Conservation (phyloP, 2,329 filamentous ascomycete species). For the Amauroascus verrucosus region DNA sequence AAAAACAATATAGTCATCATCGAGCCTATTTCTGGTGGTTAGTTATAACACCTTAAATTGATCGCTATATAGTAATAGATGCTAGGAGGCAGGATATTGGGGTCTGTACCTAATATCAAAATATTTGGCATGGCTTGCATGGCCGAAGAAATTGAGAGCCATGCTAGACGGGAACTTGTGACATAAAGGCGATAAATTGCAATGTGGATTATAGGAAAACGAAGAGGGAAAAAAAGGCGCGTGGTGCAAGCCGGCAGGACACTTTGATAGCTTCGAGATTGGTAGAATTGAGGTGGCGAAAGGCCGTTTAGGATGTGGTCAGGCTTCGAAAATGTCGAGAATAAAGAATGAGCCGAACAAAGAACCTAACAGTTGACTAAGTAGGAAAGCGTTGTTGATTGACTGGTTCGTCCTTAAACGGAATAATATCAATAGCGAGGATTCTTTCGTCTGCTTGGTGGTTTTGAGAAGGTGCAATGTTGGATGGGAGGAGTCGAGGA, state of each 20-base stretch:
- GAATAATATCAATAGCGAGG: background rate
- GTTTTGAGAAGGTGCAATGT: background rate
- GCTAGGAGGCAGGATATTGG: background rate
- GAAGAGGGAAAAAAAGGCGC: background rate
- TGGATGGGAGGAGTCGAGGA: no score
- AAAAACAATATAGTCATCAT: slow-evolving; percentile 70
- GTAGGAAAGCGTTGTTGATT: background rate
- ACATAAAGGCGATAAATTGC: background rate
- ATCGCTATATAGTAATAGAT: background rate
- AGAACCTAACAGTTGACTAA: background rate
- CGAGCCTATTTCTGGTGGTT: slow-evolving; percentile 41
- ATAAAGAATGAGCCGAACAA: background rate
- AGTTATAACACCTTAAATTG: background rate
- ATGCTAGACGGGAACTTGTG: slow-evolving; percentile 20
- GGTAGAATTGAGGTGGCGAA: background rate
- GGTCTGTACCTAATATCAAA: slow-evolving; percentile 38
- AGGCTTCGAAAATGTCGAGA: background rate
- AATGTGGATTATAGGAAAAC: background rate
- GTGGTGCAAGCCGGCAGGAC: background rate
- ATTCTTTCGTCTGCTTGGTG: background rate
- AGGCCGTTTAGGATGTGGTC: background rate
- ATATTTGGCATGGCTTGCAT: slow-evolving; percentile 39
- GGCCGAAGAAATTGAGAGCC: slow-evolving; percentile 40
- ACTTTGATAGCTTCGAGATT: background rate
- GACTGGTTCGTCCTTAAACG: background rate